Base-by-base conservation (phyloP, 1,139 yeast species). In the Keqinozyma sinolaborantium region DNA sequence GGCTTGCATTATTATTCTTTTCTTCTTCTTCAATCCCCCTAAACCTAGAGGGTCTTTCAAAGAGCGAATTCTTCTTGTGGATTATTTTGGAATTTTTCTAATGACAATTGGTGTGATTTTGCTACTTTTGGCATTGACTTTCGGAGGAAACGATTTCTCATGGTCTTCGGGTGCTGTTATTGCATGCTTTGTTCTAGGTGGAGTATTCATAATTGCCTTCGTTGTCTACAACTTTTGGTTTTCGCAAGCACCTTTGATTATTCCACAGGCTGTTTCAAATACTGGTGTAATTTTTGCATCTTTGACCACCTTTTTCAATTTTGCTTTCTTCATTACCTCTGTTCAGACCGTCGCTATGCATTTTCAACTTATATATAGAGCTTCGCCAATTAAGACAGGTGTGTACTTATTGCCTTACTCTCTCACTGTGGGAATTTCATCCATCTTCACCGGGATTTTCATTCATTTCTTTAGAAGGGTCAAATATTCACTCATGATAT, bases 161-260 rank as follows among this genome's bases (percentile, higher is more conserved):
- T 63, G 70, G 70, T 56, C 60, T 15, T 76, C 83, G 2, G 77
- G 76, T 3, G 66, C 77, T 2, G 77, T 77, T 1, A 75, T 81
- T 14, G 49, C 60, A 21, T 66, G 73, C 46, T 73, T 82, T 43
- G 63, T 70, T 5, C 41, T 80, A 20, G 83, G 86, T n/a, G 78
- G 77, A 0, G 31, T 70, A 0, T 28, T 70, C 3, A 26, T 63
- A 0, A 46, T 69, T 9, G 45, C 43, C 1, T 78, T 78, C 40
- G 34, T 56, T 14, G 44, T 66, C 15, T 79, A 76, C 65, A 77
- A 77, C 42, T 77, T 76, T 45, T 39, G 35, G 14, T 53, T 52
- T 33, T 66, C 80, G 1, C 53, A 54, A 16, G 46, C 62, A 28
- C 82, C 82, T 3, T 51, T 77, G 11, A 57, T 78, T 19, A 70